These are phyloP conservation scores for Marasmius tenuissimus DNA, from an alignment of 1,284 basidiomycete species.

Conservation along the genomic window DNA sequence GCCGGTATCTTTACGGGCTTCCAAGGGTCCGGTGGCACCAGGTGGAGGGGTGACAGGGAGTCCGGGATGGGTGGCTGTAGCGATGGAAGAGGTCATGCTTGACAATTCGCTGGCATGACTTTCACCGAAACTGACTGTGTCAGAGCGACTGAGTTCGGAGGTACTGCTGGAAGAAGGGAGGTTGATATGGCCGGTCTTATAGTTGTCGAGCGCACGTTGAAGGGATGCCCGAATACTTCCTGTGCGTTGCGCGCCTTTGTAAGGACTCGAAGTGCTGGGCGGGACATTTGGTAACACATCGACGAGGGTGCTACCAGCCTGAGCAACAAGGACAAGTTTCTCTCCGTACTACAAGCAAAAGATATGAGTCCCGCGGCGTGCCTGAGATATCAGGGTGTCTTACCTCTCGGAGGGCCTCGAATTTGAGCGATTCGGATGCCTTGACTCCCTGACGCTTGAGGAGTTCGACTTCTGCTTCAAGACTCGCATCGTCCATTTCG, in stretches of 20 bases:
- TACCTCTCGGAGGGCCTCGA: constrained; percentile 42
- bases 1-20: constrained; percentile 10
- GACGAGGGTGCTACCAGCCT: constrained; percentile 63
- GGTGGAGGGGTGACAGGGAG: constrained; percentile 44
- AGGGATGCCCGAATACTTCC: constrained; percentile 71
- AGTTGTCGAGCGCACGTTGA: constrained; percentile 74
- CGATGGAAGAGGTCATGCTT: constrained; percentile 43
- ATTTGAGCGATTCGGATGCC: constrained; percentile 1
- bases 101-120: constrained; percentile 74
- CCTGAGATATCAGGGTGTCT: constrained; percentile 12
- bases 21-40: constrained; percentile 17
- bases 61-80: constrained; percentile 26
- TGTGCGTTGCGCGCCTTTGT: constrained; percentile 59
- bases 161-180: constrained; percentile 44
- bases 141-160: constrained; percentile 62
- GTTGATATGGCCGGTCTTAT: constrained; percentile 62
- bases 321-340: constrained; percentile 69
- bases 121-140: constrained; percentile 78
- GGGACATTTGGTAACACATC: constrained; percentile 62
- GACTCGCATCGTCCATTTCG: constrained; percentile 59
- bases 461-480: constrained; percentile 67
- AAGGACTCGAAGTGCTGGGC: constrained; percentile 52
- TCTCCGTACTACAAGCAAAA: constrained; percentile 59
- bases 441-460: constrained; percentile 72
- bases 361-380: neutral